Percentiles rank a stretch among this genome's conserved stretches.
These are phyloP conservation scores for Rhizopogon sp. DNA, from an alignment of 768 basidiomycete species.

Conservation along the genomic window DNA sequence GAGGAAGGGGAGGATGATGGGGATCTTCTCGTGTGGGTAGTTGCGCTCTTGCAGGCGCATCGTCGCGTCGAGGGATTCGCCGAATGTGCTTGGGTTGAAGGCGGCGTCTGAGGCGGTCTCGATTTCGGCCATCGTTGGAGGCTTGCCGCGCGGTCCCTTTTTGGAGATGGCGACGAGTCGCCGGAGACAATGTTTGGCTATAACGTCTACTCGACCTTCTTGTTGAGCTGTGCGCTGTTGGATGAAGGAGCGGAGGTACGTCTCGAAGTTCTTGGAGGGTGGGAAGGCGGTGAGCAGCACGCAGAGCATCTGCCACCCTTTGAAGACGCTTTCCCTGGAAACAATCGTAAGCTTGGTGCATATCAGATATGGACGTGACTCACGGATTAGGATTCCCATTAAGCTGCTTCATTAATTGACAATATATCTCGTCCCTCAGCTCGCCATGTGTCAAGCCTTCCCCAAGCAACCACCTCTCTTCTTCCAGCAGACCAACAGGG, in stretches of 20 bases:
- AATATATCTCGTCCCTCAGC: constrained; percentile 90
- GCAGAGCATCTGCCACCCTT: constrained; percentile 91
- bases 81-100: constrained; percentile 92
- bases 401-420: constrained; percentile 89
- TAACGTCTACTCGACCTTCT: constrained; percentile 79
- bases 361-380: constrained; percentile 24
- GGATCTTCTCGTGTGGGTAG: constrained; percentile 80
- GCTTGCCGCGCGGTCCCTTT: constrained; percentile 83
- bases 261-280: constrained; percentile 89
- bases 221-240: constrained; percentile 59
- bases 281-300: constrained; percentile 90
- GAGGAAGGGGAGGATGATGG: constrained; percentile 91
- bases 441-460: constrained; percentile 79
- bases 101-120: constrained; percentile 94
- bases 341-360: neutral
- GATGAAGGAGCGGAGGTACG: constrained; percentile 78
- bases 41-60: constrained; percentile 81
- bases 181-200: constrained; percentile 89
- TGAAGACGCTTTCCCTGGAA: constrained; percentile 75
- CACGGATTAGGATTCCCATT: constrained; percentile 76
- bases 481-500: constrained; percentile 55
- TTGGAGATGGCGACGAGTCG: constrained; percentile 69
- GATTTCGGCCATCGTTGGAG: constrained; percentile 79
- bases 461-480: constrained; percentile 81
- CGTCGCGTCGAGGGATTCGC: constrained; percentile 82